Base-by-base conservation (phyloP, 2,329 filamentous ascomycete genomes). In the Graphium sp. region DNA sequence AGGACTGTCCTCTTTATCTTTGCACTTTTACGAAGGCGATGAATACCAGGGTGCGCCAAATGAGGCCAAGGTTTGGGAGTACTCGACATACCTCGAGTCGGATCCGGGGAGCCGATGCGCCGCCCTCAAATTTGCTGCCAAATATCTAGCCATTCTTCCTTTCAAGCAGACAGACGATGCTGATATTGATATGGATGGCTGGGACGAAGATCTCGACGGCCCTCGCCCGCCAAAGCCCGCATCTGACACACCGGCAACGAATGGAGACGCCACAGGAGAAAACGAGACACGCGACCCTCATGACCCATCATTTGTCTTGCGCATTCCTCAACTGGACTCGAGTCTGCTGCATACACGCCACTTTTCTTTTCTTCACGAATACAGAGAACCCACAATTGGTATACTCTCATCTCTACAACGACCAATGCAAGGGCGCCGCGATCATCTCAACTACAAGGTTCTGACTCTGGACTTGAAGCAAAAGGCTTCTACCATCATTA, bases 1-100 rank as follows among this genome's bases (percentile, higher is more conserved):
- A 50, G 69, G 70, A 29, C 74, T 95, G 41, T 74, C 77, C 41
- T 95, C 87, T 30, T 71, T 89, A 37, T 95, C 87, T 29, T 87
- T 98, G 43, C 89, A 98, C 57, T 95, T 85, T 61, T 98, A 95
- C 55, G 89, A 98, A 51, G 81, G 89, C 48, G 85, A 94, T 45
- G 85, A 93, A 46, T 60, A 87, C 35, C 72, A 78, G 39, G 74
- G 77, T 30, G 78, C 72, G 36, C 85, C 87, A 1, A 94, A 84
- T 77, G 74, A 78, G 28, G 66, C 77, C 29, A 68, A 77, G 31
- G 56, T 91, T 43, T 72, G 70, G 46, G 70, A 79, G 36, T 83
- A 77, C 47, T 66, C 74, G 50, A 93, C 79, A 49, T 79, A 80
- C 42, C 60, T 98, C 42, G 78, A 77, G 28, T 81, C 87, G 34